Evolutionary conservation across 1,284 basidiomycete genomes (phyloP).

Genomic region (Schizophyllum commune): DNA sequence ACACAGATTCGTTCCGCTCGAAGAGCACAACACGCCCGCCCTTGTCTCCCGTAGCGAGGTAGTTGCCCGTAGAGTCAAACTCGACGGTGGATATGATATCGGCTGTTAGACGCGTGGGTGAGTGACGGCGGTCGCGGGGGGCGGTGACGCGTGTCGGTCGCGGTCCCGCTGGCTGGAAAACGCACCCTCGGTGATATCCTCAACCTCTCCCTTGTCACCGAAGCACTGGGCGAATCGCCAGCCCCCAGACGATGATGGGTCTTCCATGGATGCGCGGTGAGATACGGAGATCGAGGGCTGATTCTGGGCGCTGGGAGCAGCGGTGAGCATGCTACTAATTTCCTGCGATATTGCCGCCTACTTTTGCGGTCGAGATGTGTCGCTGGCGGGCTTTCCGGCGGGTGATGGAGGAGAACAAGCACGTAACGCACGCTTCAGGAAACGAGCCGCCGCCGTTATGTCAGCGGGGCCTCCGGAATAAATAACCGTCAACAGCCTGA

Average conservation of each 20-base stretch:
- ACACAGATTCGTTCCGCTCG: constrained; percentile 94
- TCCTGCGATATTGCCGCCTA: background rate
- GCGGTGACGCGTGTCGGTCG: background rate
- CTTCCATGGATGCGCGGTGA: constrained; percentile 39
- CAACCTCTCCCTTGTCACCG: constrained; percentile 98
- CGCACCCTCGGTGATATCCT: constrained; percentile 98
- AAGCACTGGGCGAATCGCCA: constrained; percentile 99
- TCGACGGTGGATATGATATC: constrained; percentile 99
- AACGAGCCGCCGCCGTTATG: constrained; percentile 12
- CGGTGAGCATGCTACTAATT: background rate
- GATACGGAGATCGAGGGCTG: constrained; percentile 12
- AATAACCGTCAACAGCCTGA: constrained; percentile 7
- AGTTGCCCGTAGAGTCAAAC: constrained; percentile 99
- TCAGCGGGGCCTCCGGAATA: constrained; percentile 3
- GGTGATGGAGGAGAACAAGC: constrained; percentile 12
- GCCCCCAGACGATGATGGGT: constrained; percentile 77
- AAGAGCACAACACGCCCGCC: constrained; percentile 98
- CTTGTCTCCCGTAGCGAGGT: constrained; percentile 99
- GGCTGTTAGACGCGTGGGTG: constrained; percentile 44
- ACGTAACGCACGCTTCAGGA: constrained; percentile 8
- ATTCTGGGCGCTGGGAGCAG: background rate
- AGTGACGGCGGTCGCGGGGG: constrained; percentile 3
- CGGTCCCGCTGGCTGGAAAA: constrained; percentile 3
- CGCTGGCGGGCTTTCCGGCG: constrained; percentile 16
- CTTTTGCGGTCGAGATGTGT: constrained; percentile 11